Evolutionary conservation across 2,329 filamentous ascomycete genomes (phyloP), one percentile per base, ranked within the genome.

Genomic region (Penicillium fuscoglaucum): DNA sequence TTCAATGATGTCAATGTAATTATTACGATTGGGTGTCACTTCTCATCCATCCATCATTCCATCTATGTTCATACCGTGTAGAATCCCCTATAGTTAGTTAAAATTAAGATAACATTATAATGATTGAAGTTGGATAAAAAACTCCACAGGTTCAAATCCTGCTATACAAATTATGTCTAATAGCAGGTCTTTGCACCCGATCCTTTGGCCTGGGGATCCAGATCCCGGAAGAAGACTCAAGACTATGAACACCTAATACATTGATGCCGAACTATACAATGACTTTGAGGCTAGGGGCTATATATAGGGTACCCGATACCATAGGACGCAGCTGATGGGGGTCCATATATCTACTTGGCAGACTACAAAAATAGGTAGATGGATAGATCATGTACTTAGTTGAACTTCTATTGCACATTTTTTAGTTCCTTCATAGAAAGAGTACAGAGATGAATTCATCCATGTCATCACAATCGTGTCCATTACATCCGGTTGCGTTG

Each of bases 401-500:
- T 52, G 45, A 53, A 58, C 54, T 48, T 62, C 59, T 62, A 62
- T 62, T 48, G 56, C 55, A 61, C 55, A 52, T 48, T 60, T 62
- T 62, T 57, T 47, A 37, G 43, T 58, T 59, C 54, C 52, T 45
- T 47, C 45, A 12, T 45, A 52, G 49, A 58, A 56, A 57, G 57
- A 55, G 55, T 59, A 65, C 55, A 60, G 49, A 55, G 39, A 58
- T 56, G 55, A 50, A 49, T 62, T 65, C 62, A 51, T 60, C 58
- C 58, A 60, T 65, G 60, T 47, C 52, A 61, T 66, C 61, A 57
- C 50, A 60, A 59, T 63, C 63, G 58, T 65, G 47, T 52, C 57
- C 47, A 57, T 80, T 79, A 90, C 83, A 89, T 88, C 68, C 90
- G 85, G 76, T 93, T 90, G 62, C 91, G 84, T 79, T 85, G 87